Percentiles rank a stretch among this genome's conserved stretches.
phyloP scores from a whole-genome alignment of 2,329 filamentous ascomycete genomes.

The Tothia fuscella region DNA sequence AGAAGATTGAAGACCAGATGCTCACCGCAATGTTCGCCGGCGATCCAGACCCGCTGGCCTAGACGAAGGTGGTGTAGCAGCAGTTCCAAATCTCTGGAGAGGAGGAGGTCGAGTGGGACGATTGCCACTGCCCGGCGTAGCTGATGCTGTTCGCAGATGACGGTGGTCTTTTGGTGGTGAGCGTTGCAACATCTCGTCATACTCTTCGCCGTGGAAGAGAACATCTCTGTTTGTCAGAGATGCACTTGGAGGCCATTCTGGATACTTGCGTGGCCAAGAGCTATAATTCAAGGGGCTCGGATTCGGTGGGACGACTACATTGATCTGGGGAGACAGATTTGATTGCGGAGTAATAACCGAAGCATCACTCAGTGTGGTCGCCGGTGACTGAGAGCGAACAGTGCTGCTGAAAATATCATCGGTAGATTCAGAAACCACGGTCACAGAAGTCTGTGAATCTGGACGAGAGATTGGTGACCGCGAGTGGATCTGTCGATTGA shows the following conservation, averaged over 20 bases:
- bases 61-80: too few relatives aligned
- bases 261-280: constrained; percentile 10
- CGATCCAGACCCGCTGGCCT: too few relatives aligned
- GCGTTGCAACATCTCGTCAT: constrained; percentile 5
- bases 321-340: not conserved
- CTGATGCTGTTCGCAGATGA: constrained; percentile 1
- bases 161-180: constrained; percentile 1
- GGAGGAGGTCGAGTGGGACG: too few relatives aligned
- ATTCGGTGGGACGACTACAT: not conserved
- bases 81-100: too few relatives aligned
- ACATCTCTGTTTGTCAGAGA: constrained; percentile 9
- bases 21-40: too few relatives aligned
- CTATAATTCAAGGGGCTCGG: constrained; percentile 9
- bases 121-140: too few relatives aligned
- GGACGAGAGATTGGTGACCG: not conserved
- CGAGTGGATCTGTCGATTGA: constrained; percentile 1
- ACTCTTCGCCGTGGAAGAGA: constrained; percentile 6
- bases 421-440: not conserved
- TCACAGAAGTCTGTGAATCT: constrained; percentile 2
- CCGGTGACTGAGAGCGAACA: not conserved
- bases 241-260: constrained; percentile 10
- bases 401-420: constrained; percentile 1
- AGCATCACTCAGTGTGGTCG: constrained; percentile 1
- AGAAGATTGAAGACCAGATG: too few relatives aligned
- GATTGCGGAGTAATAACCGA: not conserved